Evolutionary conservation across 2,329 filamentous ascomycete genomes (phyloP), one percentile per base, ranked within the genome.

Genomic region (Colletotrichum salicis): DNA sequence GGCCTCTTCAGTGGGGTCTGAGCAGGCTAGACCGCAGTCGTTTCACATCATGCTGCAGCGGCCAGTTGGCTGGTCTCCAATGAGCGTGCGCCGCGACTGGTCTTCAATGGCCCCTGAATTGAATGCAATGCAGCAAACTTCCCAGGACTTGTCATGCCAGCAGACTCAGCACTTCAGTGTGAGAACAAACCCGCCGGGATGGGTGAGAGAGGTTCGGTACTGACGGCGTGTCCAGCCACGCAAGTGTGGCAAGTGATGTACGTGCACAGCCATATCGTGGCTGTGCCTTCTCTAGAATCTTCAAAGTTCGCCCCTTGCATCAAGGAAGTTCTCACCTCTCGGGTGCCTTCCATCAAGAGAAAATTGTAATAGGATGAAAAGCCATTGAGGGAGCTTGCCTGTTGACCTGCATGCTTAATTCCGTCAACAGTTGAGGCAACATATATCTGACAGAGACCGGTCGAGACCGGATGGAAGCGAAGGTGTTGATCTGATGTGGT

Each of bases 1-100:
- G 70, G 70, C 70, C 70, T 72, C 65, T 70, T 33, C 48, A 70
- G 70, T 64, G 70, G 65, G 56, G 55, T 60, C 33, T 52, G 31
- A 10, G 37, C 60, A 70, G 29, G 66, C 66, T 72, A 64, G 63
- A 35, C 35, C 48, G 27, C 45, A 45, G 67, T 37, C 54, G 48
- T 70, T 70, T 67, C 62, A 60, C 55, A 60, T 67, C 56, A 67
- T 67, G 67, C 67, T 56, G 63, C 48, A 67, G 62, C 48, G 62
- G n/a, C 33, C 15, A 37, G 58, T 24, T 57, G 68, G 51, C 37
- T 37, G 56, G 61, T 55, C 41, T 55, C 41, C 54, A 55, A 64
- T 33, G 22, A 66, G 55, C 33, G 63, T 60, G 62, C 45, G 31
- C 59, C 33, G 41, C 67, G 37, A n/a, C 55, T 33, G 62, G 62